A percentile compares a stretch with the other conserved stretches of the same genome.
These are phyloP conservation scores for Amanita pseudoporphyria DNA, from an alignment of 768 basidiomycete species.

Conservation along the genomic window DNA sequence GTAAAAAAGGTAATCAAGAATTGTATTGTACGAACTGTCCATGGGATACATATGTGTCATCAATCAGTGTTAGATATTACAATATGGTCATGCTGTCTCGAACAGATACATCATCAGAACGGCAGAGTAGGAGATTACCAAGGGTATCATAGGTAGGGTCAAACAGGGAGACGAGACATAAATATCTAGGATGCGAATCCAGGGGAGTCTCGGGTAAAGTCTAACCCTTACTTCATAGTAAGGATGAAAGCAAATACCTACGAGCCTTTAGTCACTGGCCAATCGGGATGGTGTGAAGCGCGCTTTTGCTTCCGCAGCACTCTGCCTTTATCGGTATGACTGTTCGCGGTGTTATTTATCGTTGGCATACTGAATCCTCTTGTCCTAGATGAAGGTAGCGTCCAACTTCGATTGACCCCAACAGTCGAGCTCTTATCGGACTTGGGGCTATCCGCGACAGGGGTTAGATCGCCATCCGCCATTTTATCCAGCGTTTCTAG, in stretches of 20 bases:
- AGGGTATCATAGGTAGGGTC: conserved; percentile 3
- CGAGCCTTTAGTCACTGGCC: not conserved
- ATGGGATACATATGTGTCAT: conserved; percentile 1
- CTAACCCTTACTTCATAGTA: not conserved
- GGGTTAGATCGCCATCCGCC: conserved; percentile 2
- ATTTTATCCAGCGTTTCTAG: conserved; percentile 3
- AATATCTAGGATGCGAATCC: not conserved
- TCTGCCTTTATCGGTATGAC: not conserved
- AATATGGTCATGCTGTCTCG: not conserved
- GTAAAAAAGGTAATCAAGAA: not conserved
- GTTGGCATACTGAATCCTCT: conserved; percentile 2
- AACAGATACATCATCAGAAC: not conserved
- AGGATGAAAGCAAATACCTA: not conserved
- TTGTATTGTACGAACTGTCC: conserved; percentile 2
- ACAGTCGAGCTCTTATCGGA: conserved; percentile 1
- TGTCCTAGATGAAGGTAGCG: conserved; percentile 2
- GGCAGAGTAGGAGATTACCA: not conserved
- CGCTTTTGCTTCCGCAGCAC: conserved; percentile 7
- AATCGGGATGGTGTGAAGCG: not conserved
- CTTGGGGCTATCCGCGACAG: conserved; percentile 5
- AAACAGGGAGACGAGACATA: not conserved
- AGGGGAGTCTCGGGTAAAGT: not conserved
- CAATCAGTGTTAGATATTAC: conserved; percentile 7
- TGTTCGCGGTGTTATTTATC: not conserved
- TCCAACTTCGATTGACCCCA: conserved; percentile 5